These are phyloP conservation scores for Mortierella sp. DNA, from an alignment of 371 early-diverging fungal genomes.

Conservation along the genomic window DNA sequence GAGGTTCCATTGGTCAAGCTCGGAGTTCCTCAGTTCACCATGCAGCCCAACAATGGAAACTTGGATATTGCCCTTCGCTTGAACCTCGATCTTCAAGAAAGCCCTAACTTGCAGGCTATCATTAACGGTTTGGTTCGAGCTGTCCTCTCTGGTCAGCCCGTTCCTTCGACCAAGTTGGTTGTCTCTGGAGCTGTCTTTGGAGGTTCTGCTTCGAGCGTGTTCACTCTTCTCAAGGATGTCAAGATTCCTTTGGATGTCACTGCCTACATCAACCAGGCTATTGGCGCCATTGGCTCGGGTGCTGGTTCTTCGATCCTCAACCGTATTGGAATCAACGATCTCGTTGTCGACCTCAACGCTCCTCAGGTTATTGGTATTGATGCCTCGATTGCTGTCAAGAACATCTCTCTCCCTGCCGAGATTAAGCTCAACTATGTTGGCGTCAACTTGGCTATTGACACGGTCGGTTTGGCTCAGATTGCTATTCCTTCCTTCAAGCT, in stretches of 20 bases:
- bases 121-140: not conserved
- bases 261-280: slow-evolving; percentile 27
- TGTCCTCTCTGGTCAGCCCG: slow-evolving; percentile 4
- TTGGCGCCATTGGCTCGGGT: slow-evolving; percentile 25
- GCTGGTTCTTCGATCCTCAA: slow-evolving; percentile 20
- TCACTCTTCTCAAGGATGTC: slow-evolving; percentile 40
- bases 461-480: slow-evolving; percentile 39
- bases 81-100: not conserved
- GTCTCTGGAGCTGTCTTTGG: slow-evolving; percentile 49
- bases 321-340: slow-evolving; percentile 36
- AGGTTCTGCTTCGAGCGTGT: slow-evolving; percentile 38
- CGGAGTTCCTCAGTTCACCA: not conserved
- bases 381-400: slow-evolving; percentile 36
- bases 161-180: slow-evolving; percentile 20
- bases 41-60: slow-evolving; percentile 5
- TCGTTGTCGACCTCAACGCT: slow-evolving; percentile 36
- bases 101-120: not conserved
- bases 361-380: slow-evolving; percentile 51
- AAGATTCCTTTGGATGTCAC: slow-evolving; percentile 37
- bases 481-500: slow-evolving; percentile 37
- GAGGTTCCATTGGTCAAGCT: slow-evolving; percentile 1
- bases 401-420: slow-evolving; percentile 43
- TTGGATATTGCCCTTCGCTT: slow-evolving; percentile 2
- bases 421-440: slow-evolving; percentile 52
- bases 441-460: slow-evolving; percentile 32